Evolutionary conservation across 306 rosid species (phyloP).

Genomic region (Dalbergia oliveri): DNA sequence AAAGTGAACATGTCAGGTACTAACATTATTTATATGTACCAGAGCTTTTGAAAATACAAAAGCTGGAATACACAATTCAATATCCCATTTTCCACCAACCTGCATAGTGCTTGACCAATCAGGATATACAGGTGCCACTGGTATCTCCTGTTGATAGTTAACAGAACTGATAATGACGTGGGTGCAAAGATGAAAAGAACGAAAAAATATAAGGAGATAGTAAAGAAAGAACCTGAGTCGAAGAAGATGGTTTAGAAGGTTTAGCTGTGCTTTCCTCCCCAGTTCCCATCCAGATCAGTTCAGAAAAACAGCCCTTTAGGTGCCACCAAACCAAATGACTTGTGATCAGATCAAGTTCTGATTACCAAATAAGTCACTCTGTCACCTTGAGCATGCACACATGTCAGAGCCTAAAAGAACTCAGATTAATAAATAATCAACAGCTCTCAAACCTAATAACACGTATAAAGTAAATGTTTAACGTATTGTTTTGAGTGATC

Average conservation of each 20-base stretch:
- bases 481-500: too few relatives aligned
- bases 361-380: constrained; percentile 47
- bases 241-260: constrained; percentile 69
- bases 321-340: constrained; percentile 30
- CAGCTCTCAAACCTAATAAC: too few relatives aligned
- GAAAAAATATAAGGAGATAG: background rate
- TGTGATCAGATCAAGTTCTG: constrained; percentile 36
- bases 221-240: constrained; percentile 67
- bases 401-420: constrained; percentile 7
- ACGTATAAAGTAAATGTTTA: too few relatives aligned
- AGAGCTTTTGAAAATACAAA: constrained; percentile 22
- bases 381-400: constrained; percentile 38
- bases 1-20: constrained; percentile 47
- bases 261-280: constrained; percentile 91
- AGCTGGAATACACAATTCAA: constrained; percentile 23
- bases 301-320: constrained; percentile 37
- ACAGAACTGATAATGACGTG: constrained; percentile 11
- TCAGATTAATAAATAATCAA: too few relatives aligned
- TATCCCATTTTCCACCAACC: constrained; percentile 57
- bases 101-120: constrained; percentile 98
- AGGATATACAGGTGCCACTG: constrained; percentile 74
- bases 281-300: constrained; percentile 74
- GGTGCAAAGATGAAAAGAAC: constrained; percentile 5
- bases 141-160: constrained; percentile 66
- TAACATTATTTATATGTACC: background rate